These are phyloP conservation scores for Pleurotus giganteus DNA, from an alignment of 768 basidiomycete species.

Conservation along the genomic window DNA sequence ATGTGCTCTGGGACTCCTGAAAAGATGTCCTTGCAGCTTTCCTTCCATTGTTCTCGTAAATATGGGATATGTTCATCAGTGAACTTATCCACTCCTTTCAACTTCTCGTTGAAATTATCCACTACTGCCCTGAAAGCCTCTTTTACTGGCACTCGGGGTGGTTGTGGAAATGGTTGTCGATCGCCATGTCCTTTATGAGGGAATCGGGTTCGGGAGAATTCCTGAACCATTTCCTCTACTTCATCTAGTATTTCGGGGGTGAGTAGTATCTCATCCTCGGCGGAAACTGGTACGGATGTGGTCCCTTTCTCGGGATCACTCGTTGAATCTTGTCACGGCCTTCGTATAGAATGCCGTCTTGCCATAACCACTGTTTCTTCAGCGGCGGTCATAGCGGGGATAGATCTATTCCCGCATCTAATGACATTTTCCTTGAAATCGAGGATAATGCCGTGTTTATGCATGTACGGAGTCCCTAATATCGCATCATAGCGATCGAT, in stretches of 20 bases:
- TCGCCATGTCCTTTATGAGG: background rate
- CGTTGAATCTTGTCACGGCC: too few species aligned
- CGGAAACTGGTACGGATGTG: too few species aligned
- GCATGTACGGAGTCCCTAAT: constrained; percentile 32
- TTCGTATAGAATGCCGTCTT: background rate
- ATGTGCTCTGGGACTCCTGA: constrained; percentile 19
- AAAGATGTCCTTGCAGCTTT: constrained; percentile 21
- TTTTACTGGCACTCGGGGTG: too few species aligned
- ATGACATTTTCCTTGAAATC: constrained; percentile 17
- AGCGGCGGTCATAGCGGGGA: background rate
- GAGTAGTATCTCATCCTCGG: background rate
- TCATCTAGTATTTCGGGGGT: background rate
- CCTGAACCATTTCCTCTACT: background rate
- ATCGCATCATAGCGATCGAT: constrained; percentile 34
- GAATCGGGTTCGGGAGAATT: background rate
- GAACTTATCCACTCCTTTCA: background rate
- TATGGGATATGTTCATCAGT: constrained; percentile 2
- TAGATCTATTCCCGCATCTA: background rate
- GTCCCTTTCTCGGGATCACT: too few species aligned
- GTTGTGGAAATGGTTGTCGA: too few species aligned
- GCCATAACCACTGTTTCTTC: background rate
- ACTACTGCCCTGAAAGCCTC: constrained; percentile 23
- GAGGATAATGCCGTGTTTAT: constrained; percentile 18
- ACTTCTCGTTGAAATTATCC: background rate
- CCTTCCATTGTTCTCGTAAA: constrained; percentile 19